Evolutionary conservation across 805 yeast species (phyloP).

Genomic region (Candida maris): DNA sequence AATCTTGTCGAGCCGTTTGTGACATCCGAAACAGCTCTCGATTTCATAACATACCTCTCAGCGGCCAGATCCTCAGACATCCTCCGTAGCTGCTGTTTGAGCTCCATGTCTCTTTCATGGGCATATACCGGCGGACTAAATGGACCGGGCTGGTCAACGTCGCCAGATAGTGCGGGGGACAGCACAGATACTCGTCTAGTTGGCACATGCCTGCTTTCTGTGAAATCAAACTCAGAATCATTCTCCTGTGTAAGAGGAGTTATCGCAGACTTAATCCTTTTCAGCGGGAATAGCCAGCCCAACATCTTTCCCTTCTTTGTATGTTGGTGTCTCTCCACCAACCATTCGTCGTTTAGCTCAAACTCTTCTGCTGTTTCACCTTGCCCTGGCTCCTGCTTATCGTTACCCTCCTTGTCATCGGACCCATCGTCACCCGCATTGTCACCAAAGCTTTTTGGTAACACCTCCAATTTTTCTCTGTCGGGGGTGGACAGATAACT

Average conservation of each 20-base stretch:
- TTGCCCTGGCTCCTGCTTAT: constrained; percentile 1
- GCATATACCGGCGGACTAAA: constrained; percentile 1
- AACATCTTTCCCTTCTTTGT: constrained; percentile 6
- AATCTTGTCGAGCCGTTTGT: constrained; percentile 12
- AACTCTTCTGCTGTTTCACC: not conserved
- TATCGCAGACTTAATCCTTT: constrained; percentile 11
- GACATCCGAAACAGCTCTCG: constrained; percentile 14
- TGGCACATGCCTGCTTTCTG: not conserved
- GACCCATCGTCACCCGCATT: constrained; percentile 2
- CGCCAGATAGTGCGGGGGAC: not conserved
- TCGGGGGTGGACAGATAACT: constrained; percentile 5
- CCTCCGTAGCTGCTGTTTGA: not conserved
- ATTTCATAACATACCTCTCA: constrained; percentile 4
- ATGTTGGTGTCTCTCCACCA: not conserved
- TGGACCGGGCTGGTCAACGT: not conserved
- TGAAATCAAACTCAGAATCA: not conserved
- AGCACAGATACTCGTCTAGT: constrained; percentile 1
- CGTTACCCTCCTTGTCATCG: constrained; percentile 5
- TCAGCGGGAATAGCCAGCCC: constrained; percentile 14
- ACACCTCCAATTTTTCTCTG: too few relatives aligned
- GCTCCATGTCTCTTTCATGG: not conserved
- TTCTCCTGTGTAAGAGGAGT: constrained; percentile 8
- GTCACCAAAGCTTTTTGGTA: not conserved
- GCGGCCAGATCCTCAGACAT: constrained; percentile 2
- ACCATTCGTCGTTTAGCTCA: constrained; percentile 2